Conservation (phyloP, 2,329 filamentous ascomycete species). For the Scytalidium sp. region DNA sequence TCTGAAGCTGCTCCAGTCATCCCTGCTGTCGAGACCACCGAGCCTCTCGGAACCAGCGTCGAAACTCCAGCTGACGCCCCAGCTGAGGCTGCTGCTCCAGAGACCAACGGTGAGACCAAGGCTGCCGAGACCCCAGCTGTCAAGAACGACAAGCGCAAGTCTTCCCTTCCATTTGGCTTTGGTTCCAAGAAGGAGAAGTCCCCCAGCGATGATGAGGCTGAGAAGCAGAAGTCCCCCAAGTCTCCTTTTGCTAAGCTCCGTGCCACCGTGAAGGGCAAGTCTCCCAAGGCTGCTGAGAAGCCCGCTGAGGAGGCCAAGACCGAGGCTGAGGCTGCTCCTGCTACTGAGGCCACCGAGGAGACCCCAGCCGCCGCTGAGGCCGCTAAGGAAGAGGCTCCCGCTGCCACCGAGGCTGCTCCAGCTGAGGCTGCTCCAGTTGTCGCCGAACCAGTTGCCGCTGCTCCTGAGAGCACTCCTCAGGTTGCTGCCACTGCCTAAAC, state of each 20-base stretch:
- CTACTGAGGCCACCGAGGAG: constrained; percentile 28
- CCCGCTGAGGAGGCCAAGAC: constrained; percentile 41
- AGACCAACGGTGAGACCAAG: constrained; percentile 36
- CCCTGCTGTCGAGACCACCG: constrained; percentile 26
- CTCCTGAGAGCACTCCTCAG: constrained; percentile 20
- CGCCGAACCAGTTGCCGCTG: constrained; percentile 19
- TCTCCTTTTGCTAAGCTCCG: constrained; percentile 32
- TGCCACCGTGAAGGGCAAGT: constrained; percentile 30
- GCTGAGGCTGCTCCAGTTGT: constrained; percentile 26
- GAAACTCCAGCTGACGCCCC: constrained; percentile 25
- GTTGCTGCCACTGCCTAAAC: constrained; percentile 30
- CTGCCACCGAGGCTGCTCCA: too few relatives aligned
- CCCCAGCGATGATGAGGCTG: constrained; percentile 41
- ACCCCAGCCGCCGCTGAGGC: constrained; percentile 23
- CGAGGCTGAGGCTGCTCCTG: constrained; percentile 33
- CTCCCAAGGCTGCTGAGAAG: constrained; percentile 37
- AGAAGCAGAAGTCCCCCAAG: constrained; percentile 23
- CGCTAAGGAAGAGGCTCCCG: constrained; percentile 19
- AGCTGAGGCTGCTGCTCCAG: constrained; percentile 28
- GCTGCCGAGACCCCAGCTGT: constrained; percentile 31
- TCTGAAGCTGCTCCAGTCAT: constrained; percentile 31
- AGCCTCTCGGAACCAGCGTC: constrained; percentile 24
- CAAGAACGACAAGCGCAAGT: constrained; percentile 57
- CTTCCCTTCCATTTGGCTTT: constrained; percentile 56
- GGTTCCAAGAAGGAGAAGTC: constrained; percentile 60